Evolutionary conservation across 352 stramenopile genomes (phyloP).

Genomic region (Phytophthora pisi): DNA sequence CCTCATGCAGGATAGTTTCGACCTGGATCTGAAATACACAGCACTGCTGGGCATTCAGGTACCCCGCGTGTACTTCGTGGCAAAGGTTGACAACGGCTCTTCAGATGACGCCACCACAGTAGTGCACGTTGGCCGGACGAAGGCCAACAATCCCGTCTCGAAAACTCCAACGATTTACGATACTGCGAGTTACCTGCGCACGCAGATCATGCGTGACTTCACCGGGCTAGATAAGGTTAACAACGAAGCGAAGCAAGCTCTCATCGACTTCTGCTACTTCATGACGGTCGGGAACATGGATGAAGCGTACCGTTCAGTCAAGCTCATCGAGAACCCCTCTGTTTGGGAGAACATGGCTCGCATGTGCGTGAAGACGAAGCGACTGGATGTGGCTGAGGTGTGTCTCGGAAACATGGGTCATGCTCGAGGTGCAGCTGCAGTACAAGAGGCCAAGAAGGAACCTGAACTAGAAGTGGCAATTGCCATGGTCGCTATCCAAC

Average conservation of each 20-base stretch:
- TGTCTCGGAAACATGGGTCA: slow-evolving; percentile 96
- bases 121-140: slow-evolving; percentile 45
- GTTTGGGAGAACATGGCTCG: slow-evolving; percentile 97
- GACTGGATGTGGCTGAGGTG: slow-evolving; percentile 93
- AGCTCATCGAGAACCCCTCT: slow-evolving; percentile 91
- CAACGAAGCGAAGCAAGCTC: slow-evolving; percentile 77
- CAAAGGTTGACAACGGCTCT: slow-evolving; percentile 49
- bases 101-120: slow-evolving; percentile 44
- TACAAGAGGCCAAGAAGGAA: slow-evolving; percentile 75
- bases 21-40: slow-evolving; percentile 81
- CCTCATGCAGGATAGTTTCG: slow-evolving; percentile 92
- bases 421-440: slow-evolving; percentile 86
- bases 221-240: slow-evolving; percentile 91
- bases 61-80: slow-evolving; percentile 78
- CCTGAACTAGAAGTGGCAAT: slow-evolving; percentile 84
- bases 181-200: slow-evolving; percentile 61
- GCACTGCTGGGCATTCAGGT: slow-evolving; percentile 88
- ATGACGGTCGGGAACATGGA: slow-evolving; percentile 96
- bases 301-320: slow-evolving; percentile 93
- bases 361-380: slow-evolving; percentile 96
- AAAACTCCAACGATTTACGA: slow-evolving; percentile 36
- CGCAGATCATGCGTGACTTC: slow-evolving; percentile 94
- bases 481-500: slow-evolving; percentile 92
- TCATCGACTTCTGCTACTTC: slow-evolving; percentile 96
- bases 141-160: slow-evolving; percentile 27